Percentiles rank a stretch among this genome's conserved stretches.
phyloP scores from a whole-genome alignment of 495 filamentous ascomycete species.

The Aspergillus avenaceus region DNA sequence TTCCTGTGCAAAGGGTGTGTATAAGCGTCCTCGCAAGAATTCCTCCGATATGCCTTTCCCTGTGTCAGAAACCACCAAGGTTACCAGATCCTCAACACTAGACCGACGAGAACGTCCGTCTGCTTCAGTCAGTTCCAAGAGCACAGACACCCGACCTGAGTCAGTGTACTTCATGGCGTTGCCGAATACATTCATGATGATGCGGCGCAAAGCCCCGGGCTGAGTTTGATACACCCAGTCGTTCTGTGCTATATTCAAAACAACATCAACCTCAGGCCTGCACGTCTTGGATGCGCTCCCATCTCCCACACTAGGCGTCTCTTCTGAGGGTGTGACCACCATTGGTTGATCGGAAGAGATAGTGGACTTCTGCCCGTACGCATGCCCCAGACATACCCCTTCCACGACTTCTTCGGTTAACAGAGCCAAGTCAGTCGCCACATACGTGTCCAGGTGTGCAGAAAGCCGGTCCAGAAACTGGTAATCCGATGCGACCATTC shows the following conservation, averaged over 20 bases:
- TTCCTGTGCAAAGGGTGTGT: slow-evolving; percentile 74
- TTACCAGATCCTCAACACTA: slow-evolving; percentile 35
- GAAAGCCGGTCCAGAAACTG: slow-evolving; percentile 30
- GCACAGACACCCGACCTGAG: slow-evolving; percentile 60
- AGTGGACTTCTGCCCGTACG: slow-evolving; percentile 33
- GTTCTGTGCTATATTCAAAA: slow-evolving; percentile 59
- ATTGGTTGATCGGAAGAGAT: slow-evolving; percentile 24
- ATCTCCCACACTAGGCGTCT: neutral
- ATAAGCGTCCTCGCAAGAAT: slow-evolving; percentile 64
- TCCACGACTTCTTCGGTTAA: slow-evolving; percentile 49
- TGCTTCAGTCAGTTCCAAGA: slow-evolving; percentile 43
- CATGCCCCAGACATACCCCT: slow-evolving; percentile 49
- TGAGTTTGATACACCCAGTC: slow-evolving; percentile 64
- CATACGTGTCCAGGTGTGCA: slow-evolving; percentile 42
- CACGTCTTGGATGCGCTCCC: slow-evolving; percentile 3
- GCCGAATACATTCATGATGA: slow-evolving; percentile 79
- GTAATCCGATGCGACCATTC: slow-evolving; percentile 23
- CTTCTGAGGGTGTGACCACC: slow-evolving; percentile 9
- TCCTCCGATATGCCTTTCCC: slow-evolving; percentile 72
- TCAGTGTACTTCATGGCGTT: slow-evolving; percentile 80
- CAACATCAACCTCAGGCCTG: slow-evolving; percentile 48
- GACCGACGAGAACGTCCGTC: slow-evolving; percentile 30
- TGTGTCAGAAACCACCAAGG: slow-evolving; percentile 59
- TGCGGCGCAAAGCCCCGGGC: slow-evolving; percentile 66
- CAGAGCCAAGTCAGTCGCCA: slow-evolving; percentile 39